phyloP scores from a whole-genome alignment of 2,329 filamentous ascomycete genomes.

The Calycina herbarum region DNA sequence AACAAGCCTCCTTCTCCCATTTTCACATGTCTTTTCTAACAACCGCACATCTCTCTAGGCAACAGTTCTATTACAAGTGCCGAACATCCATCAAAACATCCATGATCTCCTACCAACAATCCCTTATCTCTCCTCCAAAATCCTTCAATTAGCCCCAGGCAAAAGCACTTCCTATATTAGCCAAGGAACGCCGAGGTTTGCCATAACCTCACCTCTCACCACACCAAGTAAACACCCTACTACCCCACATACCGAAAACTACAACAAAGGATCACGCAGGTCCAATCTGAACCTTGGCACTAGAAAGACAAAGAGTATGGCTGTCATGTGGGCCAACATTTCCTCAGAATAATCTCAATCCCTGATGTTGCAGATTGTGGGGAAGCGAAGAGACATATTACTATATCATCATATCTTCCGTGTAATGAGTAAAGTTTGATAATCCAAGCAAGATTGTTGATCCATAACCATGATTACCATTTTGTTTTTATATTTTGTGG shows the following conservation, averaged over 20 bases:
- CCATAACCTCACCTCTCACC: neutral
- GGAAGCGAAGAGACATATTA: neutral
- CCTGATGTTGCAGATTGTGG: neutral
- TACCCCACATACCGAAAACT: neutral
- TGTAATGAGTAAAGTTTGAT: neutral
- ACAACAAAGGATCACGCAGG: neutral
- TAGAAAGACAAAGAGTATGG: neutral
- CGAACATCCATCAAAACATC: neutral
- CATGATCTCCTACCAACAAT: neutral
- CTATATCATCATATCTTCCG: neutral
- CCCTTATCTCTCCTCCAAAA: neutral
- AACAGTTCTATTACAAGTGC: neutral
- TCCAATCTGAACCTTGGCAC: neutral
- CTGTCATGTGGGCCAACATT: neutral
- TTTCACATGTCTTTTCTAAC: neutral
- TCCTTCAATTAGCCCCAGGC: neutral
- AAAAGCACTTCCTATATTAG: neutral
- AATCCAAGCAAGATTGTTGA: neutral
- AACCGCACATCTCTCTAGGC: neutral
- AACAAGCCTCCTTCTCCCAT: no score
- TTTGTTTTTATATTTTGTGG: slow-evolving; percentile 16
- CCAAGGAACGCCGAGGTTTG: neutral
- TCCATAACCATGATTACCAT: slow-evolving; percentile 24
- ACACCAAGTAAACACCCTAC: neutral
- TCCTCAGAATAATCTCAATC: neutral